Evolutionary conservation across 306 rosid species (phyloP), one percentile per base, ranked within the genome.

Genomic region (Acmispon strigosus): DNA sequence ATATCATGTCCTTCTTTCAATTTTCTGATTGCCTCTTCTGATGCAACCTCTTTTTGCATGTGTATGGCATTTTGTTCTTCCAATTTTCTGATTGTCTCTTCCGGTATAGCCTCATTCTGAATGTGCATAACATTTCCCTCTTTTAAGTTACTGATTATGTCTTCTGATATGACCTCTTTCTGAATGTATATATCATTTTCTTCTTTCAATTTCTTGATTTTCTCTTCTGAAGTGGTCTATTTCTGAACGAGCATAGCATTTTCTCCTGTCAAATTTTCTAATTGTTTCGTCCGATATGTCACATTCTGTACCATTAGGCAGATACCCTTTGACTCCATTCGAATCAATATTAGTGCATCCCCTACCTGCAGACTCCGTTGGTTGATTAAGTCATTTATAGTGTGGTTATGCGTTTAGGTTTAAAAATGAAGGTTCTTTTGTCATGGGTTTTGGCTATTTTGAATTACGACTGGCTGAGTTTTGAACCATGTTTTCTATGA

Each of bases 201-300:
- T n/a, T n/a, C n/a, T n/a, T n/a, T n/a, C n/a, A n/a, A 52, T 72
- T 66, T 73, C 72, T 62, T 62, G 45, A 84, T 60, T 16, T 73
- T 45, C 66, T 76, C 86, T 70, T 80, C 89, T 39, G 69, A 87
- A 49, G 51, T 20, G 44, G 76, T 75, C 95, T 82, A 71, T 53
- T 73, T 76, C 51, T 56, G 84, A 61, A 77, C 58, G 52, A 65
- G 74, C 32, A 64, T 69, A 63, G 66, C 66, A 37, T 82, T 86
- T 61, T 79, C 86, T 62, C 59, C 81, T 44, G n/a, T 59, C 50
- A n/a, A 90, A 70, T 24, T 59, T 73, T 66, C 66, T 53, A 20
- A 82, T 62, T 20, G 76, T 66, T 59, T 75, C 83, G 45, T 77
- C 80, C 22, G 76, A 58, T 29, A 61, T 29, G 44, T 45, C 65